Base-by-base conservation (phyloP, 495 filamentous ascomycete species). In the Collariella sp. region DNA sequence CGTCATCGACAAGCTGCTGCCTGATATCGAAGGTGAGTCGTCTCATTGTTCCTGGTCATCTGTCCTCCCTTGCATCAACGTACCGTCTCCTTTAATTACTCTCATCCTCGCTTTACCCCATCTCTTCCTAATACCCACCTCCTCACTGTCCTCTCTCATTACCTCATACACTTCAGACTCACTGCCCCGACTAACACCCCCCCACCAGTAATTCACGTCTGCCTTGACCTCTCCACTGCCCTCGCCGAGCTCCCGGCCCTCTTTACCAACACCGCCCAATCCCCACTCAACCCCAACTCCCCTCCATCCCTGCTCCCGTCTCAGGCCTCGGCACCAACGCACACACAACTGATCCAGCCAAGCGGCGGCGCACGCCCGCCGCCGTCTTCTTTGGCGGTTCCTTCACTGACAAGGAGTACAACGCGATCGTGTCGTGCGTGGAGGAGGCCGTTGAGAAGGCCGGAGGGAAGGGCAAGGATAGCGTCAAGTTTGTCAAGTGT, bases 311-410 rank as follows among this genome's bases (percentile, higher is more conserved):
- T 1, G 9, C 50, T 5, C 65, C 67, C 7, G 41, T 57, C 31
- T 64, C 61, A 2, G 56, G 61, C 2, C 59, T 67, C 9, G 65
- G 65, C 9, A 57, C 47, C 48, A 64, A 67, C 59, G 41, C 57
- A 22, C 15, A 11, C 34, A 4, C 33, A 1, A 9, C 23, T 16
- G 19, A 19, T 35, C 9, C 39, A n/a, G 10, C 13, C 41, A 7
- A n/a, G 47, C 1, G 23, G 34, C 7, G 6, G 13, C 24, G 22
- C 47, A 34, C 52, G 15, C 67, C 67, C n/a, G 19, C 34, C 34
- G 65, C 65, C 38, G 47, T 68, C 45, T 60, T 70, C 54, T 62
- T 70, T 36, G 65, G 67, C 46, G 62, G 59, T 49, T 62, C 57
- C 38, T 61, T 68, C 46, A 18, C 57, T 18, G 62, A 64, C 58